These are phyloP conservation scores for Lathyrus oleraceus DNA, from an alignment of 306 rosid species.

Conservation along the genomic window DNA sequence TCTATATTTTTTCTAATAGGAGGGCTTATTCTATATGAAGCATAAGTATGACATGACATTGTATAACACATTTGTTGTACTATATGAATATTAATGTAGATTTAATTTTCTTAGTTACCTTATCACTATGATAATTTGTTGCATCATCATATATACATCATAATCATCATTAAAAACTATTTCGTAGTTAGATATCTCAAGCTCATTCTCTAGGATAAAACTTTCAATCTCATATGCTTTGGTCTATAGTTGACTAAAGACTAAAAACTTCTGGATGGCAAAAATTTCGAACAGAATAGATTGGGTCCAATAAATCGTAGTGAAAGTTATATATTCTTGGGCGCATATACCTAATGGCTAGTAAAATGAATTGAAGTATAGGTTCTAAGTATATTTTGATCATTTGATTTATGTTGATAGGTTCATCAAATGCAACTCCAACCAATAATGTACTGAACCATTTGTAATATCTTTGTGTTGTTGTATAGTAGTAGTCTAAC, in stretches of 20 bases:
- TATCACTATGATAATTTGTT: background rate
- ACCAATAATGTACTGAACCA: conserved; percentile 41
- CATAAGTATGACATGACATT: no score
- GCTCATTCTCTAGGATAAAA: background rate
- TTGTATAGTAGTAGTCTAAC: no score
- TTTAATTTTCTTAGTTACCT: no score
- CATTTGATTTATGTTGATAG: background rate
- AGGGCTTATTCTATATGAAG: no score
- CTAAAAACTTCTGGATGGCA: no score
- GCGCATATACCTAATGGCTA: background rate
- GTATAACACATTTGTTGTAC: no score
- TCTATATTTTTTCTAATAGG: no score
- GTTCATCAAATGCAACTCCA: conserved; percentile 25
- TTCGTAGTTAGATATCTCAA: background rate
- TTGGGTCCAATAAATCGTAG: no score
- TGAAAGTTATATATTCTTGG: background rate
- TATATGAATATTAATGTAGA: no score
- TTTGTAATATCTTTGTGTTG: conserved; percentile 21
- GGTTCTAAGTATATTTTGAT: background rate
- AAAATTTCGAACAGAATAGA: background rate
- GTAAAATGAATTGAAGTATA: background rate
- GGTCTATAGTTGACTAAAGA: background rate
- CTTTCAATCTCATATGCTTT: background rate
- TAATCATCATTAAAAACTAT: background rate
- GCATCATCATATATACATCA: background rate